These are phyloP conservation scores for Tetradesmus obliquus DNA, from an alignment of 139 green algal genomes.

Conservation along the genomic window DNA sequence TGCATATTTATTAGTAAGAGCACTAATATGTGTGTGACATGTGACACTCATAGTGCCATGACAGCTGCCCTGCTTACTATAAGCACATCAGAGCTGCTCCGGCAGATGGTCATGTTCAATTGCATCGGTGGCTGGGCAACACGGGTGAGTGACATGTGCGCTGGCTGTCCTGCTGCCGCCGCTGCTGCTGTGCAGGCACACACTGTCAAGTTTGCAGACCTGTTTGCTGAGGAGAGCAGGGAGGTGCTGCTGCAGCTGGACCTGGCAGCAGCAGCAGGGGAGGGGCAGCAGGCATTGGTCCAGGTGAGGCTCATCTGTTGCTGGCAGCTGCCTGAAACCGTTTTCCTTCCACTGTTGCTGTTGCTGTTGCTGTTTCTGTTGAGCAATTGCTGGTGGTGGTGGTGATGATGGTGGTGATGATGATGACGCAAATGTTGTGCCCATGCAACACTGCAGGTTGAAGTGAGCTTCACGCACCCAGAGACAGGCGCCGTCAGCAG, in stretches of 20 bases:
- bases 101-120: neutral
- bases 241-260: slow-evolving; percentile 55
- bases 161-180: neutral
- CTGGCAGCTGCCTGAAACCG: no score
- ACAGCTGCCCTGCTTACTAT: no score
- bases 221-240: slow-evolving; percentile 62
- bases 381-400: neutral
- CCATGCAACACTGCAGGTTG: neutral
- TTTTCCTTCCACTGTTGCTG: no score
- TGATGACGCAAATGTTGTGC: neutral
- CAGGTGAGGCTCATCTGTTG: neutral
- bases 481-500: neutral
- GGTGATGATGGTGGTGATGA: neutral
- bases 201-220: slow-evolving; percentile 40
- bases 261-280: slow-evolving; percentile 29
- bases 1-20: no score
- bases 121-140: neutral
- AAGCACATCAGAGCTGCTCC: neutral
- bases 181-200: neutral
- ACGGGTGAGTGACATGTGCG: neutral
- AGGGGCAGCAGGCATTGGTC: neutral
- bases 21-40: no score
- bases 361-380: neutral
- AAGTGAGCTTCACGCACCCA: slow-evolving; percentile 10
- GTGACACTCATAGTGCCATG: no score